These are phyloP conservation scores for Fusarium armeniacum DNA, from an alignment of 2,329 filamentous ascomycete genomes.

Conservation along the genomic window DNA sequence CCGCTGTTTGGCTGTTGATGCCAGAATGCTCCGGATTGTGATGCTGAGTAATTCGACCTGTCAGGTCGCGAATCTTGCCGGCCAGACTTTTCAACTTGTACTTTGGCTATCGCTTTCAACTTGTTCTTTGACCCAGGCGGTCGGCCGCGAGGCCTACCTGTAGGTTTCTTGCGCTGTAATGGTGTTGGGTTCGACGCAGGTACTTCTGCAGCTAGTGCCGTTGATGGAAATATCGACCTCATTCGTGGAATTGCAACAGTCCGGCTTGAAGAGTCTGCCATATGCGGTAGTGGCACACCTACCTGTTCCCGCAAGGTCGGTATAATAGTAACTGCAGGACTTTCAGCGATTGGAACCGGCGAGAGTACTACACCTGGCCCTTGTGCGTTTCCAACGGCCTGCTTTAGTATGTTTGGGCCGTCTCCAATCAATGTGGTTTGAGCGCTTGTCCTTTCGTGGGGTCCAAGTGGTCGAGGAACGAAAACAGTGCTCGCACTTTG, in stretches of 20 bases:
- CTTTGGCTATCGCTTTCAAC: conserved; percentile 49
- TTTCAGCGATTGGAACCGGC: not conserved
- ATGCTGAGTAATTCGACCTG: conserved; percentile 50
- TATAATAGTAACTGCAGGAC: not conserved
- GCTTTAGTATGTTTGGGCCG: conserved; percentile 8
- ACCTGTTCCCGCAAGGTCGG: not conserved
- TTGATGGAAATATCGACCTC: conserved; percentile 1
- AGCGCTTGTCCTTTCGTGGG: conserved; percentile 3
- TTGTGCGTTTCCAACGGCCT: conserved; percentile 8
- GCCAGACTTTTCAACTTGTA: conserved; percentile 10
- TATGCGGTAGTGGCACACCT: not conserved
- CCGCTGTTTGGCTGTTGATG: not conserved
- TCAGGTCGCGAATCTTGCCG: not conserved
- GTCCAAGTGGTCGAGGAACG: conserved; percentile 10
- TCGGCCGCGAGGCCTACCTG: conserved; percentile 55
- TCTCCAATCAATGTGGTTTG: conserved; percentile 8
- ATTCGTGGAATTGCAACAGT: conserved; percentile 9
- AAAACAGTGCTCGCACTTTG: conserved; percentile 52
- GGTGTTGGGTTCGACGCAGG: not conserved
- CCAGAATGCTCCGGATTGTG: conserved; percentile 29
- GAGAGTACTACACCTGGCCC: not conserved
- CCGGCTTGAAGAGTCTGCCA: not conserved
- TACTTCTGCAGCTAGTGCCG: not conserved
- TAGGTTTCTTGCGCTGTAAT: conserved; percentile 38
- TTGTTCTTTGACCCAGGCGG: conserved; percentile 64